Evolutionary conservation across 1,284 basidiomycete species (phyloP).

Genomic region (Golubevia sp.): DNA sequence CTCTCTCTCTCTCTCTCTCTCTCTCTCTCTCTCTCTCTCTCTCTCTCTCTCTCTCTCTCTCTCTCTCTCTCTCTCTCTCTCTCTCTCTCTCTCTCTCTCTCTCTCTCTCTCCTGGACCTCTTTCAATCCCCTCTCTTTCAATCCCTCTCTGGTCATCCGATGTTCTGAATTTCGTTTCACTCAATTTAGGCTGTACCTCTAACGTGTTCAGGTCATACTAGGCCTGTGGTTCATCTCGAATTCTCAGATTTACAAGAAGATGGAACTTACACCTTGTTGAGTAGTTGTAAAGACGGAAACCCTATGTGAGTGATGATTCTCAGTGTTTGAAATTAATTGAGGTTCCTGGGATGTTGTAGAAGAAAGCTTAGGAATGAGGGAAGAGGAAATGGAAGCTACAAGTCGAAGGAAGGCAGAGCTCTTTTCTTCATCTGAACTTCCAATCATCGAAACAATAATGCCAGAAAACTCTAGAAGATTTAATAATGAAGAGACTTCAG

Average conservation of each 20-base stretch:
- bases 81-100: too few species aligned
- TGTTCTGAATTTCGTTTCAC: too few species aligned
- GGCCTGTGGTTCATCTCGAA: conserved; percentile 90
- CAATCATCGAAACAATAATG: too few species aligned
- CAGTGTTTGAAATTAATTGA: background rate
- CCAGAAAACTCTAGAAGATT: too few species aligned
- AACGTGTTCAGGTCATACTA: conserved; percentile 67
- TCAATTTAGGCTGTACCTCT: conserved; percentile 63
- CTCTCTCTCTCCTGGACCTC: too few species aligned
- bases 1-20: too few species aligned
- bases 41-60: too few species aligned
- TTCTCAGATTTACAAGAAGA: conserved; percentile 79
- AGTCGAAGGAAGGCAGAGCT: background rate
- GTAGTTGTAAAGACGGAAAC: conserved; percentile 59
- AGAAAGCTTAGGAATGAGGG: background rate
- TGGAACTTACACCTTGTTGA: conserved; percentile 53
- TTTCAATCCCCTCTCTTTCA: too few species aligned
- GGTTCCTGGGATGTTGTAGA: background rate
- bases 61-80: too few species aligned
- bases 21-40: too few species aligned
- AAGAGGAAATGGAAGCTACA: background rate
- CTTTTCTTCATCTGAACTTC: background rate
- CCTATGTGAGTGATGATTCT: conserved; percentile 37
- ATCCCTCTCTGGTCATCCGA: too few species aligned
- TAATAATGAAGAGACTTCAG: too few species aligned